A percentile compares a stretch with the other conserved stretches of the same genome.
phyloP scores from a whole-genome alignment of 225 moss, liverwort and hornwort genomes.

The Sphagnum contortum region DNA sequence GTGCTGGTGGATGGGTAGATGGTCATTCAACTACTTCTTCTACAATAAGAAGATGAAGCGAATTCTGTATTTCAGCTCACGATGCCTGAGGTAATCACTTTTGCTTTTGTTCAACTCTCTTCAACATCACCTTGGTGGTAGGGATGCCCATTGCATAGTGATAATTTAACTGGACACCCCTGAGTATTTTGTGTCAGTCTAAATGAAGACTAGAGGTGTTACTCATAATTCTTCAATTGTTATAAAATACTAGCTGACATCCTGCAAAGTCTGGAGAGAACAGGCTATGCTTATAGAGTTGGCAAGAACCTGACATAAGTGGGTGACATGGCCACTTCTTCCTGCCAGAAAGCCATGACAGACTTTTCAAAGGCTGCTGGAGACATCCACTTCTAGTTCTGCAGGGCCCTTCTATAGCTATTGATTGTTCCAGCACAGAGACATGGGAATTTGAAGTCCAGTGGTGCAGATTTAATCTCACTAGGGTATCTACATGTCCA shows the following conservation, averaged over 20 bases:
- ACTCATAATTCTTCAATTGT: background rate
- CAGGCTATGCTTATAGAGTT: too few relatives aligned
- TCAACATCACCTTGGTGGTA: background rate
- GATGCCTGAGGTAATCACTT: slow-evolving; percentile 64
- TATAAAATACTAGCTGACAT: background rate
- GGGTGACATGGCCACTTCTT: too few relatives aligned
- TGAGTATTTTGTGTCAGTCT: too few relatives aligned
- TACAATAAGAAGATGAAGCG: slow-evolving; percentile 98
- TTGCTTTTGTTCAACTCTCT: background rate
- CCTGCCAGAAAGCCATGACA: too few relatives aligned
- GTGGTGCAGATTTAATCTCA: background rate
- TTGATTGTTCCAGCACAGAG: background rate
- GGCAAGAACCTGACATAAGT: too few relatives aligned
- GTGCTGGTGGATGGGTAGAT: slow-evolving; percentile 24
- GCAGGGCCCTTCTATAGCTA: too few relatives aligned
- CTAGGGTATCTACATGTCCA: background rate
- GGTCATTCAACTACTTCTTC: slow-evolving; percentile 97
- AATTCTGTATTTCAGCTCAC: slow-evolving; percentile 88
- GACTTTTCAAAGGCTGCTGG: too few relatives aligned
- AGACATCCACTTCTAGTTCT: too few relatives aligned
- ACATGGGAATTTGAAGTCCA: background rate
- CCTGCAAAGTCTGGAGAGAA: too few relatives aligned
- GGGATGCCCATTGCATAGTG: background rate
- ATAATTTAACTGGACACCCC: background rate
- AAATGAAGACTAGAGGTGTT: background rate